A percentile compares a stretch with the other conserved stretches of the same genome.
Conservation (phyloP, 2,329 filamentous ascomycete genomes). For the Stemphylium vesicarium region DNA sequence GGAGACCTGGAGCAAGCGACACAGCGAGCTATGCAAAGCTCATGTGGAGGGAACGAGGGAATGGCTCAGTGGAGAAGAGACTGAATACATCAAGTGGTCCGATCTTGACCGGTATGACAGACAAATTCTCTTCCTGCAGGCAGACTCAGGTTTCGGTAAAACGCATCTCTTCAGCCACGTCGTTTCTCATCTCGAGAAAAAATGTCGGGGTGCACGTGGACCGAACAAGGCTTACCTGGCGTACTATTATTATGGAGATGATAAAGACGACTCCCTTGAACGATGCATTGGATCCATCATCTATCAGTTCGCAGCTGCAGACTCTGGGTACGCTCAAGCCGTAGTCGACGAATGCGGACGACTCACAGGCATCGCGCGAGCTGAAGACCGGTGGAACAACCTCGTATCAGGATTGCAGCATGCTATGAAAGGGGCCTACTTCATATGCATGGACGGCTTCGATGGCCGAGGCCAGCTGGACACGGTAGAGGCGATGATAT, state of each 20-base stretch:
- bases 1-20: slow-evolving; percentile 8
- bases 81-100: background rate
- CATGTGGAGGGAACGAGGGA: slow-evolving; percentile 2
- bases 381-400: slow-evolving; percentile 11
- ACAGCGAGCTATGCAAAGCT: slow-evolving; percentile 5
- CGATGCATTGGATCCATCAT: slow-evolving; percentile 21
- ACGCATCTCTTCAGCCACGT: background rate
- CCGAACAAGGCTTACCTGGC: slow-evolving; percentile 8
- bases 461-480: slow-evolving; percentile 2
- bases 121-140: background rate
- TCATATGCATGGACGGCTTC: slow-evolving; percentile 21
- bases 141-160: background rate
- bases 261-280: slow-evolving; percentile 20
- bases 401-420: slow-evolving; percentile 2
- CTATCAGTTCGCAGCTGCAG: slow-evolving; percentile 15
- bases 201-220: background rate
- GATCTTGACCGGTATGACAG: background rate
- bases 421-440: slow-evolving; percentile 21
- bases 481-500: background rate
- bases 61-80: slow-evolving; percentile 5
- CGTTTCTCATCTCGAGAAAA: background rate
- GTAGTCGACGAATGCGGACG: background rate
- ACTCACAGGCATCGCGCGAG: slow-evolving; percentile 2
- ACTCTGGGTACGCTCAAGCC: slow-evolving; percentile 15
- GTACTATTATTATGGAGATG: slow-evolving; percentile 25